Conservation (phyloP, 345 rosid genomes). For the Eucalyptus victrix region DNA sequence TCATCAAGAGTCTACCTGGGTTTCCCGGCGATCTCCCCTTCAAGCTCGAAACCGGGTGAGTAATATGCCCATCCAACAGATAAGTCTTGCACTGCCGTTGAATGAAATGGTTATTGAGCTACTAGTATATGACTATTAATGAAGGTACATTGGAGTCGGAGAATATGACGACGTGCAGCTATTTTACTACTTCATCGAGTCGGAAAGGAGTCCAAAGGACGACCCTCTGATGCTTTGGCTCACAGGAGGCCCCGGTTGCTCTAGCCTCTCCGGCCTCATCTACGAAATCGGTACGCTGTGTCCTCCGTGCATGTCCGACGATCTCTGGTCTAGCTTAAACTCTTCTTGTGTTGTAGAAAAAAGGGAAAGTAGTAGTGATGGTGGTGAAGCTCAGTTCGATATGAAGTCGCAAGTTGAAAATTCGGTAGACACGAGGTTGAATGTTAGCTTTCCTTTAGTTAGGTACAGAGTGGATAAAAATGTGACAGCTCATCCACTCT, state of each 20-base stretch:
- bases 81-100: neutral
- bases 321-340: neutral
- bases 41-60: conserved; percentile 8
- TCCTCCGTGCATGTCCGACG: neutral
- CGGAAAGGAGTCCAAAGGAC: conserved; percentile 1
- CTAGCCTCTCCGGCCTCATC: conserved; percentile 1
- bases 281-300: neutral
- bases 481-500: neutral
- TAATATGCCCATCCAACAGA: neutral
- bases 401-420: neutral
- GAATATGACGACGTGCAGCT: conserved; percentile 2
- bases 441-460: neutral
- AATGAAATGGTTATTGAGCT: neutral
- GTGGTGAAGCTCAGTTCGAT: neutral
- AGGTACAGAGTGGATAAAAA: neutral
- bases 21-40: conserved; percentile 10
- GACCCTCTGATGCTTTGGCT: conserved; percentile 18
- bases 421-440: neutral
- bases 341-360: neutral
- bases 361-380: neutral
- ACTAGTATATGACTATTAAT: neutral
- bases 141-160: conserved; percentile 10
- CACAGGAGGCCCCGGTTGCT: conserved; percentile 23
- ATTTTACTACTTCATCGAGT: conserved; percentile 8
- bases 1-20: conserved; percentile 1